A percentile compares a stretch with the other conserved stretches of the same genome.
Evolutionary conservation across 495 filamentous ascomycete species (phyloP).

Genomic region (Aspergillus heteromorphus): DNA sequence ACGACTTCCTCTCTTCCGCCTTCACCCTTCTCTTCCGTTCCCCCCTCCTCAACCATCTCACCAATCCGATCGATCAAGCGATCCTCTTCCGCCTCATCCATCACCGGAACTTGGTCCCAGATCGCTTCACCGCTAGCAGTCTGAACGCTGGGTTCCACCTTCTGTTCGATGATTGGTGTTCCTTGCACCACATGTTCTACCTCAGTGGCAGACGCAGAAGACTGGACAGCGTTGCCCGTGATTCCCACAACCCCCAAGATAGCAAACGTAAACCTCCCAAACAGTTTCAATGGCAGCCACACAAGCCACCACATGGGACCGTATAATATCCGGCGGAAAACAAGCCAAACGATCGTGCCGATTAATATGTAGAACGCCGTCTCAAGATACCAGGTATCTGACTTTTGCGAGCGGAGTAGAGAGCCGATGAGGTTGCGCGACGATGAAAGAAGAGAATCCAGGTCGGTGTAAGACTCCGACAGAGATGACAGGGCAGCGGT

Average conservation of each 20-base stretch:
- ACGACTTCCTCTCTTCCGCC: not conserved
- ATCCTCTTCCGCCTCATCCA: conserved; percentile 25
- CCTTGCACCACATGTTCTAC: conserved; percentile 4
- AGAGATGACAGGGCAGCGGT: conserved; percentile 76
- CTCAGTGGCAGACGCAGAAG: conserved; percentile 16
- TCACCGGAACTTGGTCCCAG: conserved; percentile 23
- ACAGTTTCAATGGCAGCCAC: conserved; percentile 69
- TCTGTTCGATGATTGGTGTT: conserved; percentile 11
- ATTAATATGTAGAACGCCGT: conserved; percentile 78
- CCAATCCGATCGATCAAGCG: conserved; percentile 51
- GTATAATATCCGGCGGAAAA: conserved; percentile 79
- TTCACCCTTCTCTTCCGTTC: conserved; percentile 36
- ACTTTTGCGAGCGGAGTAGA: conserved; percentile 80
- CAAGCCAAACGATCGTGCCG: conserved; percentile 72
- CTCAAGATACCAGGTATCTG: conserved; percentile 93
- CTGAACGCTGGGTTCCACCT: conserved; percentile 15
- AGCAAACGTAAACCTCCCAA: conserved; percentile 45
- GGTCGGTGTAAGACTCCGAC: conserved; percentile 67
- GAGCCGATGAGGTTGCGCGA: conserved; percentile 71
- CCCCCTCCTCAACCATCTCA: conserved; percentile 47
- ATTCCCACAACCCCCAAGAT: conserved; percentile 36
- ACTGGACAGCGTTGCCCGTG: conserved; percentile 27
- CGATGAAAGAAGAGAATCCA: conserved; percentile 69
- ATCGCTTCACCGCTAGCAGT: conserved; percentile 15
- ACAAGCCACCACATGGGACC: conserved; percentile 87